phyloP scores from a whole-genome alignment of 2,329 filamentous ascomycete genomes.

The Ampelomyces quisqualis region DNA sequence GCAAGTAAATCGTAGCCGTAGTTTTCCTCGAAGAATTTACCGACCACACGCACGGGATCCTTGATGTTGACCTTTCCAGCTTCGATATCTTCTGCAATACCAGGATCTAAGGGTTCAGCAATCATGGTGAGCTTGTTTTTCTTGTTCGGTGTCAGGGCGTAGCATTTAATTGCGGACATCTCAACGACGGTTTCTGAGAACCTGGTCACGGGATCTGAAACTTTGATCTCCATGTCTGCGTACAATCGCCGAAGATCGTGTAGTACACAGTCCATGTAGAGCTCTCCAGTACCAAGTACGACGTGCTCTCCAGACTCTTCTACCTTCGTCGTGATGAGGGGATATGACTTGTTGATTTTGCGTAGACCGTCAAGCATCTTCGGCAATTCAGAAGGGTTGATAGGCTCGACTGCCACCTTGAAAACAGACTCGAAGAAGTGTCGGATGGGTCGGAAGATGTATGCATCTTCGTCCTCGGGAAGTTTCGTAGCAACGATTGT shows the following conservation, averaged over 20 bases:
- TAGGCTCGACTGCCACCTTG: slow-evolving; percentile 95
- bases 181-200: slow-evolving; percentile 99
- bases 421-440: slow-evolving; percentile 98
- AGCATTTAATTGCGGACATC: slow-evolving; percentile 96
- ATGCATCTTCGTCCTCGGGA: slow-evolving; percentile 85
- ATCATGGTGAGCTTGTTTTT: slow-evolving; percentile 99
- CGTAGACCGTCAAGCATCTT: slow-evolving; percentile 98
- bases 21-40: slow-evolving; percentile 95
- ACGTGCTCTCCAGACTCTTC: slow-evolving; percentile 98
- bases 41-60: slow-evolving; percentile 88
- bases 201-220: slow-evolving; percentile 93
- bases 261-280: slow-evolving; percentile 99
- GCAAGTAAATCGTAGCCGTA: slow-evolving; percentile 97
- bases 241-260: slow-evolving; percentile 93
- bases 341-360: slow-evolving; percentile 97
- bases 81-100: slow-evolving; percentile 94
- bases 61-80: slow-evolving; percentile 85
- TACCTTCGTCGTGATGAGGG: slow-evolving; percentile 92
- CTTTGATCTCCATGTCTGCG: slow-evolving; percentile 98
- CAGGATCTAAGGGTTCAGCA: slow-evolving; percentile 90
- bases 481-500: slow-evolving; percentile 81
- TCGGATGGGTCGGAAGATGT: slow-evolving; percentile 88
- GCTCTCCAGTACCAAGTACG: slow-evolving; percentile 88
- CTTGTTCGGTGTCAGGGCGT: slow-evolving; percentile 96
- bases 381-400: slow-evolving; percentile 94